Base-by-base conservation (phyloP, 73 alveolate genomes). In the Uronychia setigera region DNA sequence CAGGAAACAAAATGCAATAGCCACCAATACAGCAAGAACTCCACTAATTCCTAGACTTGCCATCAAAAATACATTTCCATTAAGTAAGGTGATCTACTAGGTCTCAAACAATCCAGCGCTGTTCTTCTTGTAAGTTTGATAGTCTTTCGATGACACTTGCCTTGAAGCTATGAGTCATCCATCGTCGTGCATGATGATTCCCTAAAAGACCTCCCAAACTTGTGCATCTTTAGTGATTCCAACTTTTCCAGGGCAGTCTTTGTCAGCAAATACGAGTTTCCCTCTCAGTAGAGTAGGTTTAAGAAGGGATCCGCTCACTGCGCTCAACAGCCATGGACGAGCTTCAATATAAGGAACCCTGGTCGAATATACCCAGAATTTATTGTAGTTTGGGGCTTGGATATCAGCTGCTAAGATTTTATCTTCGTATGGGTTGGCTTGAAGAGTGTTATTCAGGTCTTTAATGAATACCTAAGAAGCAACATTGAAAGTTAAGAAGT, bases 271-370 rank as follows among this genome's bases (percentile, higher is more conserved):
- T 11, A 46, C 19, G n/a, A 46, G 5, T 19, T 46, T 46, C 19
- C 19, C 67, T 11, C 67, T 5, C 5, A 46, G 67, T 11, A 46
- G 67, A 5, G 67, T 5, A 11, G 67, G 88, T 35, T 58, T 59
- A 1, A 81, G 75, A 26, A 81, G 31, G 74, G 57, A 34, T 0
- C 57, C 67, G 26, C 76, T 28, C 1, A 81, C 27, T 30, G 58
- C 59, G 0, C 80, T 34, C 11, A 81, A 31, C 35, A 81, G 35
- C 88, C 88, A 81, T 19, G 88, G 88, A 5, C 88, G 29, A 9
- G 81, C 81, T 31, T 34, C 59, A 19, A 81, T 14, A 31, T 81
- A 81, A 5, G 76, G 80, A 30, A 29, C 33, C 0, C 29, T 33
- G 19, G 80, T 35, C 25, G 81, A 58, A 29, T 81, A 74, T 11